phyloP scores from a whole-genome alignment of 2,329 filamentous ascomycete genomes.

The Dactylella cylindrospora region DNA sequence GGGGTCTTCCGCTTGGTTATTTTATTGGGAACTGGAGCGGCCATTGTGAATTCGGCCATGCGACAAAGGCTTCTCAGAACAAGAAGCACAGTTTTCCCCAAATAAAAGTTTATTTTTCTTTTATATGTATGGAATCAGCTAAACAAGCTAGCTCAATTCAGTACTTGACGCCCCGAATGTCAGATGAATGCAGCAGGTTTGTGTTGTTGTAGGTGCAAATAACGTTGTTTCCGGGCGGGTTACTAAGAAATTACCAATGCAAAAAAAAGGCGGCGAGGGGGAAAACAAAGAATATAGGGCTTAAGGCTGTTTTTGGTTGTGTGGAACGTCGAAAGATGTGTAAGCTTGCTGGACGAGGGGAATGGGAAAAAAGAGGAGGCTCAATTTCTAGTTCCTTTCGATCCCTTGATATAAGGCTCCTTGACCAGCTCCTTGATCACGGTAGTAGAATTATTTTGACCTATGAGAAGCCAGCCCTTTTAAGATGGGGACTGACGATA shows the following conservation, averaged over 20 bases:
- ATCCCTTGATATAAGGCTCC: slow-evolving; percentile 32
- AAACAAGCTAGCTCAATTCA: slow-evolving; percentile 2
- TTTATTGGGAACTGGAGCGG: slow-evolving; percentile 19
- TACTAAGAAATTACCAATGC: slow-evolving; percentile 45
- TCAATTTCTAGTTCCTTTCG: slow-evolving; percentile 35
- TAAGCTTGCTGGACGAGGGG: slow-evolving; percentile 41
- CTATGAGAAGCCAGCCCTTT: slow-evolving; percentile 37
- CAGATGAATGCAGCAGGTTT: no score
- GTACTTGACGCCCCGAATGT: background rate
- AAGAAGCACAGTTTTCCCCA: background rate
- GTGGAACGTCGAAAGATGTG: slow-evolving; percentile 39
- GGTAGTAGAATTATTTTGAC: no score
- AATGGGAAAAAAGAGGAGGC: slow-evolving; percentile 38
- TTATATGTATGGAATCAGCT: slow-evolving; percentile 17
- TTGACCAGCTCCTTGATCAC: slow-evolving; percentile 6
- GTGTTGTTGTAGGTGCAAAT: slow-evolving; percentile 41
- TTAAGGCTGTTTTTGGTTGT: slow-evolving; percentile 24
- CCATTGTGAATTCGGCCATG: slow-evolving; percentile 30
- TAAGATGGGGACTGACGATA: slow-evolving; percentile 24
- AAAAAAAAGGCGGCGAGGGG: slow-evolving; percentile 31
- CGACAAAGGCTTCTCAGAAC: background rate
- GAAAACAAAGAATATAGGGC: slow-evolving; percentile 38
- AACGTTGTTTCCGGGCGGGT: slow-evolving; percentile 25
- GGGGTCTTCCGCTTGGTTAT: slow-evolving; percentile 39
- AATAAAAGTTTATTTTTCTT: background rate